Conservation (phyloP, 495 filamentous ascomycete species). For the Daldinia concentrica region DNA sequence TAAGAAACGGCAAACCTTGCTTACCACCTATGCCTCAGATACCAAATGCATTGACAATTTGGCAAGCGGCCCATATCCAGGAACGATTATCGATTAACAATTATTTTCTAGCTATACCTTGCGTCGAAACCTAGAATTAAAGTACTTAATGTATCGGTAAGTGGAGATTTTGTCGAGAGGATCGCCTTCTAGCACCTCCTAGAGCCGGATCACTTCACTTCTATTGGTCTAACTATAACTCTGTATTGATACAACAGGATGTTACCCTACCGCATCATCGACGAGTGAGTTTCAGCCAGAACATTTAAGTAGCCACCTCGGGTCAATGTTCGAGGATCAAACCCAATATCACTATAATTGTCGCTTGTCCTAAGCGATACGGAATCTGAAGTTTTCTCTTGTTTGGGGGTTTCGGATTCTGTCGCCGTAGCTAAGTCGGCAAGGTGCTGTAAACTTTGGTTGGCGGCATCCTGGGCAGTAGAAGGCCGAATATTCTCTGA, state of each 20-base stretch:
- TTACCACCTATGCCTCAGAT: background rate
- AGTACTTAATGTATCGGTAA: background rate
- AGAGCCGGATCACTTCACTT: background rate
- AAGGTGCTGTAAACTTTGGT: conserved; percentile 66
- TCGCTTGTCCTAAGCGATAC: conserved; percentile 40
- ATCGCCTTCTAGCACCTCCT: background rate
- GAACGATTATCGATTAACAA: conserved; percentile 1
- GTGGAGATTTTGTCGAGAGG: background rate
- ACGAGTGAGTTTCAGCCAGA: conserved; percentile 29
- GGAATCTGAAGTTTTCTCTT: conserved; percentile 29
- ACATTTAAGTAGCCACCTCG: conserved; percentile 47
- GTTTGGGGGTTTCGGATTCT: conserved; percentile 40
- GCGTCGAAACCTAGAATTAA: background rate
- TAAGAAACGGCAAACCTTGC: background rate
- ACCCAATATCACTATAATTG: conserved; percentile 43
- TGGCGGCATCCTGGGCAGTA: conserved; percentile 47
- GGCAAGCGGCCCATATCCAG: background rate
- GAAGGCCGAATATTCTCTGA: conserved; percentile 48
- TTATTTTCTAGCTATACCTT: background rate
- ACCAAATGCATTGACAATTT: background rate
- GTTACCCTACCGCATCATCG: conserved; percentile 23
- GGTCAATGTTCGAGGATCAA: conserved; percentile 45
- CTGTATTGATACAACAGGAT: background rate
- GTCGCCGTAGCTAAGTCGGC: conserved; percentile 68
- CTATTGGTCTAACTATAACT: background rate